Evolutionary conservation across 2,329 filamentous ascomycete species (phyloP).

Genomic region (Pseudocercospora pini-densiflorae): DNA sequence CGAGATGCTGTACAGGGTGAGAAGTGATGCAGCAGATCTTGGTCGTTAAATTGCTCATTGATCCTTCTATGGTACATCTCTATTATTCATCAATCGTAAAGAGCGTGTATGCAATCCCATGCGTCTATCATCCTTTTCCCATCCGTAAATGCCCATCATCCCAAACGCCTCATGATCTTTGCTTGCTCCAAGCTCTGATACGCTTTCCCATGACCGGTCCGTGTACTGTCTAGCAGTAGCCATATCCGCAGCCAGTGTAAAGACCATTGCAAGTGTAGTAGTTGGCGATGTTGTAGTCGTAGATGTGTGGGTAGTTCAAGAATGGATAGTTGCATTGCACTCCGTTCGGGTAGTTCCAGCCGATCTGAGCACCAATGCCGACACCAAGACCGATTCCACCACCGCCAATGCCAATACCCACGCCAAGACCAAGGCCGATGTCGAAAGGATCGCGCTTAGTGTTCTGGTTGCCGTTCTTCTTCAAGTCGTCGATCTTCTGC

Average conservation of each 20-base stretch:
- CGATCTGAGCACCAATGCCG: neutral
- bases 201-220: too few species aligned
- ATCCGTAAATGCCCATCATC: neutral
- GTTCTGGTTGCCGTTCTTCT: neutral
- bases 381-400: neutral
- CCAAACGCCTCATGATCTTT: too few species aligned
- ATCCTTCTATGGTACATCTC: neutral
- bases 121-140: neutral
- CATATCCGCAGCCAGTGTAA: neutral
- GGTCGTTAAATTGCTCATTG: too few species aligned
- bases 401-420: too few species aligned
- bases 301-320: neutral
- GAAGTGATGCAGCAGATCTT: too few species aligned
- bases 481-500: constrained; percentile 2
- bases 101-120: neutral
- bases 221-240: neutral
- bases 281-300: neutral
- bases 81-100: neutral
- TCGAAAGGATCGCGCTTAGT: neutral
- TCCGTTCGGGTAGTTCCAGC: neutral
- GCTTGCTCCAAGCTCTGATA: too few species aligned
- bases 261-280: neutral
- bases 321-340: neutral
- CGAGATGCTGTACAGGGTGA: too few species aligned
- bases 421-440: neutral